phyloP scores from a whole-genome alignment of 352 stramenopile species.

The Phytophthora kernoviae region DNA sequence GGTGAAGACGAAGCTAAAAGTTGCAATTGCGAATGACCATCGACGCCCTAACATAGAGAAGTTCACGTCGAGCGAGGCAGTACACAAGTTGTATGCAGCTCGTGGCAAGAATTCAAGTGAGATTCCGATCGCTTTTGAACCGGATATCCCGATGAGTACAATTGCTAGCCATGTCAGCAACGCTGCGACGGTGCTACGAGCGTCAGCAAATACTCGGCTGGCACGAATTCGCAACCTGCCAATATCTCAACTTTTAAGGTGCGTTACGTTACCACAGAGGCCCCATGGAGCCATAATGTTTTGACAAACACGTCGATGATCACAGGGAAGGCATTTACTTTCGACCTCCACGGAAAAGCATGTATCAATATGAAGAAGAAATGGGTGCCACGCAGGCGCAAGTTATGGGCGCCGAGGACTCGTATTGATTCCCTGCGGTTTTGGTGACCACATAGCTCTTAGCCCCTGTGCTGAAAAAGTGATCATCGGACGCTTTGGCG shows the following conservation, averaged over 20 bases:
- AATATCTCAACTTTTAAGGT: slow-evolving; percentile 48
- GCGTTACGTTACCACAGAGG: background rate
- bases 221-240: slow-evolving; percentile 48
- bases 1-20: slow-evolving; percentile 20
- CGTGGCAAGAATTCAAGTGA: slow-evolving; percentile 18
- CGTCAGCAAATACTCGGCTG: slow-evolving; percentile 39
- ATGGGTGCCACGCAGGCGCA: slow-evolving; percentile 3
- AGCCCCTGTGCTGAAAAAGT: too few relatives aligned
- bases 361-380: slow-evolving; percentile 18
- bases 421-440: slow-evolving; percentile 21
- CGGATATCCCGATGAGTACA: background rate
- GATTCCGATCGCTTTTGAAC: background rate
- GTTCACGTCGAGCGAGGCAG: slow-evolving; percentile 43
- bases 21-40: slow-evolving; percentile 31
- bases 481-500: too few relatives aligned
- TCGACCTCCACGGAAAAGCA: slow-evolving; percentile 30
- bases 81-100: slow-evolving; percentile 50
- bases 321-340: slow-evolving; percentile 46
- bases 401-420: slow-evolving; percentile 34
- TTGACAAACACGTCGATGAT: slow-evolving; percentile 4
- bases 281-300: slow-evolving; percentile 1
- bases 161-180: background rate
- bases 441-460: too few relatives aligned
- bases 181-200: slow-evolving; percentile 15
- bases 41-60: slow-evolving; percentile 37